These are phyloP conservation scores for Selaginella moellendorffii DNA, from an alignment of 75 land plant species.

Conservation along the genomic window DNA sequence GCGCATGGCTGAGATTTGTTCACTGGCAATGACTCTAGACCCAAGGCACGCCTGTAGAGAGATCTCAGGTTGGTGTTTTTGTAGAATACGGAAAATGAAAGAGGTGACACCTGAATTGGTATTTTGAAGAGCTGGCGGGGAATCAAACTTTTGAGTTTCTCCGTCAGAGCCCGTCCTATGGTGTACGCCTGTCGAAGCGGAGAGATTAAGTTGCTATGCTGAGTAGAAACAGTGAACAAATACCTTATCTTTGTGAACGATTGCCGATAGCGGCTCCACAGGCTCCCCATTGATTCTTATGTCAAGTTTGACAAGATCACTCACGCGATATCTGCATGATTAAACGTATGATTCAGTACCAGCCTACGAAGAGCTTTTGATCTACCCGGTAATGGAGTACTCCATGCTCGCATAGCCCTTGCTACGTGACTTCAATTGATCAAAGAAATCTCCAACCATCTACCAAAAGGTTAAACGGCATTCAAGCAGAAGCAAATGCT, in stretches of 20 bases:
- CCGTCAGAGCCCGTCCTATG: slow-evolving; percentile 85
- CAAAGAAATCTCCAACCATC: slow-evolving; percentile 99
- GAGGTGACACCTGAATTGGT: slow-evolving; percentile 63
- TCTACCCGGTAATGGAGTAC: slow-evolving; percentile 71
- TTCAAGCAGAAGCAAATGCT: not conserved
- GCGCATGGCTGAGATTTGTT: slow-evolving; percentile 73
- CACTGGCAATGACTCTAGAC: slow-evolving; percentile 81
- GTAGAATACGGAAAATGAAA: not conserved
- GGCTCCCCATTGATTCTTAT: slow-evolving; percentile 72
- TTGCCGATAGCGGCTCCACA: slow-evolving; percentile 82
- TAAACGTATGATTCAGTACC: no score
- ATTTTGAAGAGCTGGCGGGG: slow-evolving; percentile 96
- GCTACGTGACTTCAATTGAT: slow-evolving; percentile 89
- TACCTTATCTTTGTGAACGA: slow-evolving; percentile 94
- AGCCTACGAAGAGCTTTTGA: no score
- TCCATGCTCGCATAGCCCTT: slow-evolving; percentile 99
- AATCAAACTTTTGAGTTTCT: slow-evolving; percentile 83
- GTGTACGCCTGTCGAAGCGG: slow-evolving; percentile 51
- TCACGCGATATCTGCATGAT: slow-evolving; percentile 67
- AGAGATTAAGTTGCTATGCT: not conserved
- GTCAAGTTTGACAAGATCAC: slow-evolving; percentile 81
- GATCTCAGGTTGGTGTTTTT: not conserved
- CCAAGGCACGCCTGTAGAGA: slow-evolving; percentile 97
- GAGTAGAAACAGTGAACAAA: not conserved
- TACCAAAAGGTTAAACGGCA: slow-evolving; percentile 4